A percentile compares a stretch with the other conserved stretches of the same genome.
Conservation (phyloP, 257 asterid genomes). For the Eucommia ulmoides region DNA sequence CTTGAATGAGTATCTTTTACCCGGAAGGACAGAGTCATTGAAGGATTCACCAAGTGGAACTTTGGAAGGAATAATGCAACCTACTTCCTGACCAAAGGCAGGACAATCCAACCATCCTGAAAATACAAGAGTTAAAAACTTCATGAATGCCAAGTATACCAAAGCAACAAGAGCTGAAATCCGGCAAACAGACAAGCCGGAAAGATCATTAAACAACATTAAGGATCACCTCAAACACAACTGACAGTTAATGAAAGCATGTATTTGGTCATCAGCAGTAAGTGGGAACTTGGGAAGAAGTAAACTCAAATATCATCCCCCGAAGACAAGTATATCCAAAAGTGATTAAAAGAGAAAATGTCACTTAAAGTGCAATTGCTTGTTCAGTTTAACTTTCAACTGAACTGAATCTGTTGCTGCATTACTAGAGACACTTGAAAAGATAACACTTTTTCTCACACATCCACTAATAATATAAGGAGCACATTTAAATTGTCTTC, state of each 20-base stretch:
- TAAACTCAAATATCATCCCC: neutral
- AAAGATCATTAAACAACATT: neutral
- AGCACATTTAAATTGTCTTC: too few relatives aligned
- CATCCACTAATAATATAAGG: too few relatives aligned
- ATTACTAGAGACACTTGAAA: too few relatives aligned
- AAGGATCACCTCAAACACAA: neutral
- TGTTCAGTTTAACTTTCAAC: too few relatives aligned
- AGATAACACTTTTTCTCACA: too few relatives aligned
- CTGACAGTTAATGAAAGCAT: too few relatives aligned
- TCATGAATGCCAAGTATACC: neutral
- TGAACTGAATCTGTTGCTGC: too few relatives aligned
- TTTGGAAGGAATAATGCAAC: conserved; percentile 78
- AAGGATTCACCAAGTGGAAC: conserved; percentile 86
- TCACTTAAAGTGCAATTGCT: too few relatives aligned
- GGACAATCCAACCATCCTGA: conserved; percentile 99
- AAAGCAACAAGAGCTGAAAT: neutral
- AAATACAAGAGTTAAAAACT: conserved; percentile 3
- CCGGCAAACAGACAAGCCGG: neutral
- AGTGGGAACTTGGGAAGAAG: too few relatives aligned
- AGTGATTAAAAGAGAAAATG: too few relatives aligned
- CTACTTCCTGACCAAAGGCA: conserved; percentile 61
- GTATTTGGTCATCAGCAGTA: too few relatives aligned
- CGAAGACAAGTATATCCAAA: too few relatives aligned
- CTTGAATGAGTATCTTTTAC: conserved; percentile 85
- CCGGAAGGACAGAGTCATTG: conserved; percentile 58